These are phyloP conservation scores for Eucalyptus fibrosa DNA, from an alignment of 345 rosid species.

Conservation along the genomic window DNA sequence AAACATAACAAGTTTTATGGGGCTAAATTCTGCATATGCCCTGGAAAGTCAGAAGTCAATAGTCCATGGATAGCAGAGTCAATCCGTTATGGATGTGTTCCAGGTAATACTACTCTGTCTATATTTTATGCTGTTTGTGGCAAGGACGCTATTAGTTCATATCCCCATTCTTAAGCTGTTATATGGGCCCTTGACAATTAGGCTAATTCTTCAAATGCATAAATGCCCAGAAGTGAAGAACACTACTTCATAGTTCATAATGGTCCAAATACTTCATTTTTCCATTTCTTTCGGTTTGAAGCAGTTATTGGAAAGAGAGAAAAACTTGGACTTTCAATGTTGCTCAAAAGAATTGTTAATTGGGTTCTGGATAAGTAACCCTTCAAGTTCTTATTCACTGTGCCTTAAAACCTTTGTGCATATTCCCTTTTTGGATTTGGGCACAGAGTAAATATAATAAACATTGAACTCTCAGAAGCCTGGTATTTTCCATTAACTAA, in stretches of 20 bases:
- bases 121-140: background rate
- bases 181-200: background rate
- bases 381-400: background rate
- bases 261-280: background rate
- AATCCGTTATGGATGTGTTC: constrained; percentile 8
- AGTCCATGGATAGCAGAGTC: background rate
- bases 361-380: background rate
- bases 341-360: background rate
- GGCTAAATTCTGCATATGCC: constrained; percentile 7
- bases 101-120: background rate
- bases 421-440: background rate
- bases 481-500: background rate
- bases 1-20: background rate
- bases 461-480: background rate
- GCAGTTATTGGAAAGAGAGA: background rate
- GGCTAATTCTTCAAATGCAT: background rate
- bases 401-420: background rate
- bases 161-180: background rate
- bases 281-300: background rate
- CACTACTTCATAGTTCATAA: background rate
- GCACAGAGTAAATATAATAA: background rate
- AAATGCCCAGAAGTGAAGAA: background rate
- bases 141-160: background rate
- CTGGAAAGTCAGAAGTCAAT: background rate
- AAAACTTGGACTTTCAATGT: background rate